Conservation (phyloP, 768 basidiomycete species). For the Boletales sp. region DNA sequence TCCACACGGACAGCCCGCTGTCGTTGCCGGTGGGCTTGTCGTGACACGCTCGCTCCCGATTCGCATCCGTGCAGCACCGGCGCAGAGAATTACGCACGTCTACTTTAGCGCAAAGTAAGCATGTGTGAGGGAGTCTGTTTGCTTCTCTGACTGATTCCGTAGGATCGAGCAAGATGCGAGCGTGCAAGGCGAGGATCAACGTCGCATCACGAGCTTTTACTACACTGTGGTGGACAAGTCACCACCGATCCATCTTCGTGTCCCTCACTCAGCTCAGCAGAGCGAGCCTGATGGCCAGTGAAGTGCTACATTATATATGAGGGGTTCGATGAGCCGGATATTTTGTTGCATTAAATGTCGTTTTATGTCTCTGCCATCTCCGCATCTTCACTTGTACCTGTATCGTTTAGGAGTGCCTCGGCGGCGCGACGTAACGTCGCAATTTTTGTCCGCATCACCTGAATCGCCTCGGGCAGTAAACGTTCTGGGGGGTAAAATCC, state of each 20-base stretch:
- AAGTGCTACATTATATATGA: background rate
- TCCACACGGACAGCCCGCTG: constrained; percentile 21
- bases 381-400: constrained; percentile 43
- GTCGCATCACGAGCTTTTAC: constrained; percentile 35
- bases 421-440: constrained; percentile 54
- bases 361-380: constrained; percentile 46
- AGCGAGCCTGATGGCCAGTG: constrained; percentile 6
- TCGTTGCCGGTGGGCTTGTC: constrained; percentile 39
- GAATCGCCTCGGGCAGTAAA: constrained; percentile 74
- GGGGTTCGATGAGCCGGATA: no score
- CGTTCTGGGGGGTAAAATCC: constrained; percentile 84
- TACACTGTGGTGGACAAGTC: constrained; percentile 29
- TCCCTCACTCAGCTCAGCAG: constrained; percentile 9
- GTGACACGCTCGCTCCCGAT: constrained; percentile 39
- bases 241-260: constrained; percentile 32
- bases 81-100: constrained; percentile 31
- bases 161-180: constrained; percentile 25
- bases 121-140: background rate
- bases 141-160: background rate
- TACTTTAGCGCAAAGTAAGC: constrained; percentile 41
- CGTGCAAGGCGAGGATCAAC: constrained; percentile 16
- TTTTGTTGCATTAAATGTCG: background rate
- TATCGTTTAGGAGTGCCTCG: constrained; percentile 49
- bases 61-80: constrained; percentile 38
- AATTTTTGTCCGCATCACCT: constrained; percentile 82